Percentiles rank a stretch among this genome's conserved stretches.
Conservation (phyloP, 73 alveolate species). For the Paramecium sonneborni region DNA sequence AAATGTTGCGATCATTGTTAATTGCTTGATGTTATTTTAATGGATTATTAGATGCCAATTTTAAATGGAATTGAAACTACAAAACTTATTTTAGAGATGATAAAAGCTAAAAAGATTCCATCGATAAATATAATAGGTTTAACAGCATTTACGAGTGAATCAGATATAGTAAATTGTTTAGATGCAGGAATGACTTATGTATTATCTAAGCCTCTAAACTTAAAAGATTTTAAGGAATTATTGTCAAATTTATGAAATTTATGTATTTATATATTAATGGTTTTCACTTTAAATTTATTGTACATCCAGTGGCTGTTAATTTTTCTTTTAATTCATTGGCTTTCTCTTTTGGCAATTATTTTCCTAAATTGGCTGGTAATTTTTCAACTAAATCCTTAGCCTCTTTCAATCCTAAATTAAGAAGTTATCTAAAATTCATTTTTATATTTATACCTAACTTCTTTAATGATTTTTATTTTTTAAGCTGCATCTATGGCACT, state of each 20-base stretch:
- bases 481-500: slow-evolving; percentile 76
- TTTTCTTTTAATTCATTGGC: slow-evolving; percentile 77
- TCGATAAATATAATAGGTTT: not conserved
- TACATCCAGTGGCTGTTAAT: slow-evolving; percentile 69
- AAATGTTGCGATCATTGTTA: not conserved
- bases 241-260: not conserved
- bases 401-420: slow-evolving; percentile 84
- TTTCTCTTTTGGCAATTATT: slow-evolving; percentile 73
- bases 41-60: slow-evolving; percentile 28
- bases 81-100: not conserved
- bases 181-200: slow-evolving; percentile 2
- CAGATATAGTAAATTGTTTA: not conserved
- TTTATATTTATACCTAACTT: slow-evolving; percentile 62
- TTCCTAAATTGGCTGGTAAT: slow-evolving; percentile 77
- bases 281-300: slow-evolving; percentile 59
- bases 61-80: slow-evolving; percentile 12
- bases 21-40: not conserved
- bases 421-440: slow-evolving; percentile 63
- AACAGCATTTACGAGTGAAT: slow-evolving; percentile 4
- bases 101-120: not conserved
- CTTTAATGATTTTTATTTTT: slow-evolving; percentile 83
- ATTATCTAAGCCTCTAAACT: not conserved
- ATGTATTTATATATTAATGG: not conserved
- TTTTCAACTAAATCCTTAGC: slow-evolving; percentile 86
- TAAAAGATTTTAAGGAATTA: not conserved